These are phyloP conservation scores for Cinnamomum chago DNA, from an alignment of 164 flowering plant genomes.

Conservation along the genomic window DNA sequence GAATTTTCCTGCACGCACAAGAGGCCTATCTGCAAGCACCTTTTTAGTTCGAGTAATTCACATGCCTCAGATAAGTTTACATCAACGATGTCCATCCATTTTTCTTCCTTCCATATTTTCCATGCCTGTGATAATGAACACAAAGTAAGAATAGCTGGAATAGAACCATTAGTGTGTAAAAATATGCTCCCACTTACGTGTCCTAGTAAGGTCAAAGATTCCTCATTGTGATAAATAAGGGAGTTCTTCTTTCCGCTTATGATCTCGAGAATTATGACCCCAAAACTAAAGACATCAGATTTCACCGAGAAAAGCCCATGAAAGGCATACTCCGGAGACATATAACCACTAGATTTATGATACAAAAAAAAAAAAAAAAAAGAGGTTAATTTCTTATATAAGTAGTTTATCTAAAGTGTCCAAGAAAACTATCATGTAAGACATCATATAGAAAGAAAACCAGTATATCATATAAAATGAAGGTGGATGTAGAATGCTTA, in stretches of 20 bases:
- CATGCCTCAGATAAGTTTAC: background rate
- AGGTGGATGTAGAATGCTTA: no score
- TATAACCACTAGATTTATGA: no score
- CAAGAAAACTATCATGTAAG: no score
- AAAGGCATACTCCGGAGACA: conserved; percentile 25
- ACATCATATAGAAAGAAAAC: no score
- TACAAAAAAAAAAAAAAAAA: no score
- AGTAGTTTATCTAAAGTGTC: no score
- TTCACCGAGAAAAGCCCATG: conserved; percentile 45
- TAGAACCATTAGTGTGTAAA: background rate
- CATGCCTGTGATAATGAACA: conserved; percentile 10
- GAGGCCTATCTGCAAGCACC: conserved; percentile 14
- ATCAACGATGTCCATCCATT: conserved; percentile 7
- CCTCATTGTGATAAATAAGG: background rate
- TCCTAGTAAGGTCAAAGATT: background rate
- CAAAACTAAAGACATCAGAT: conserved; percentile 58
- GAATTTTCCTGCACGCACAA: conserved; percentile 18
- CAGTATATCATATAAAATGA: no score
- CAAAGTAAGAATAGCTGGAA: background rate
- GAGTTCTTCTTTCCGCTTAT: conserved; percentile 38
- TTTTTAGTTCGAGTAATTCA: background rate
- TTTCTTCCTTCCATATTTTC: conserved; percentile 15
- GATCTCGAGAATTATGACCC: conserved; percentile 45
- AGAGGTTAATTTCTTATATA: no score
- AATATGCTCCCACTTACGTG: background rate